Base-by-base conservation (phyloP, 73 alveolate genomes). In the Breviolum minutum region DNA sequence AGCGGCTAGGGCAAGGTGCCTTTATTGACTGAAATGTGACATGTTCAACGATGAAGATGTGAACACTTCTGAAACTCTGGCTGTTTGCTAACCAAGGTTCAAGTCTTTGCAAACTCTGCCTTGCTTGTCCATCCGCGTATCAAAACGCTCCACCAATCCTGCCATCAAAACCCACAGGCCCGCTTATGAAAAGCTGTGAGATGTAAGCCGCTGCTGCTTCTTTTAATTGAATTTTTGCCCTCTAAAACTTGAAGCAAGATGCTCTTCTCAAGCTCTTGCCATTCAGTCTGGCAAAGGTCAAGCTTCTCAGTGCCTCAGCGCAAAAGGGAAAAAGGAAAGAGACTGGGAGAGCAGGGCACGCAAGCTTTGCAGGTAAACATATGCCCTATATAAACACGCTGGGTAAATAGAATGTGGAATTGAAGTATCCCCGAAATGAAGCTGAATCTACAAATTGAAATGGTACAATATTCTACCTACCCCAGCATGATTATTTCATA, bases 41-140 rank as follows among this genome's bases (percentile, higher is more conserved):
- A 64, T 12, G 26, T 16, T 66, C 74, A 66, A 66, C 6, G 54
- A 0, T 40, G 54, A 40, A 40, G 54, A 40, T 40, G 54, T 40
- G 54, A 40, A 40, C 54, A 40, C 54, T 0, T 40, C 74, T 66
- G 26, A 66, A 66, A 13, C 22, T 16, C 74, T 20, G 22, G 16
- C 74, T 66, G 74, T 7, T 66, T 66, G 22, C 74, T 66, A 22
- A 63, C 89, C 89, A 48, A 40, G 89, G 70, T 9, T 26, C 68
- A 87, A 40, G 16, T 87, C 82, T 27, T 87, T 87, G 95, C 95
- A 87, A 29, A 68, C 82, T 19, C 82, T 24, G 64, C 95, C 95
- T 61, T 87, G 95, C 82, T 87, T 87, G 82, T 87, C 95, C 95
- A 87, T 80, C 8, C 95, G 95, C 82, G 95, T 87, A 30, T 87